Evolutionary conservation across 139 green algal genomes (phyloP).

Genomic region (Diplosphaera chodatii): DNA sequence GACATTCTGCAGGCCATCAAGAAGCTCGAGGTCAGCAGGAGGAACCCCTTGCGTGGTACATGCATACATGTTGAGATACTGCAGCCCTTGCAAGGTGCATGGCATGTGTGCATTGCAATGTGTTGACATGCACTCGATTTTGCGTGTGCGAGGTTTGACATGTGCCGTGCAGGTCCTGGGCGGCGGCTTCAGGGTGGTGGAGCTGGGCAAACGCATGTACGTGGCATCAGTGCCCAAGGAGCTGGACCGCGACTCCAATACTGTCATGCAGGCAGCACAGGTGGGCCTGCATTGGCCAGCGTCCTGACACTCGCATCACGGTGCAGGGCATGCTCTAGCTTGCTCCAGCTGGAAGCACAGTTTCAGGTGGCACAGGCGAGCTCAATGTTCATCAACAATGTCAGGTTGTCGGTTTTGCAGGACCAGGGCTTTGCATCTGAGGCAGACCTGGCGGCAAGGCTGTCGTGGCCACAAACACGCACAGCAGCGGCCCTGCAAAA

Average conservation of each 20-base stretch:
- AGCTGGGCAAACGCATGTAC: conserved; percentile 31
- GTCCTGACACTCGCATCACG: not conserved
- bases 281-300: not conserved
- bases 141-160: too few species aligned
- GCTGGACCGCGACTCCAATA: conserved; percentile 78
- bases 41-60: not conserved
- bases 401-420: not conserved
- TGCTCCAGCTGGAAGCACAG: too few species aligned
- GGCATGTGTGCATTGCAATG: too few species aligned
- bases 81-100: too few species aligned
- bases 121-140: too few species aligned
- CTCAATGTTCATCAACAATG: too few species aligned
- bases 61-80: too few species aligned
- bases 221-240: conserved; percentile 61
- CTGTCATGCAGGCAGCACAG: conserved; percentile 63
- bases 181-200: conserved; percentile 62
- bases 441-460: not conserved
- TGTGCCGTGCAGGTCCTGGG: conserved; percentile 61
- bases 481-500: not conserved
- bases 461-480: conserved; percentile 14
- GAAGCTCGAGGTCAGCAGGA: conserved; percentile 48
- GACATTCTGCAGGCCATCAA: conserved; percentile 73
- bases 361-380: too few species aligned
- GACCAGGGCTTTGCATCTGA: not conserved
- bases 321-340: not conserved